Conservation (phyloP, 192 early-diverging fungal species). For the Neocallimastix lanati region DNA sequence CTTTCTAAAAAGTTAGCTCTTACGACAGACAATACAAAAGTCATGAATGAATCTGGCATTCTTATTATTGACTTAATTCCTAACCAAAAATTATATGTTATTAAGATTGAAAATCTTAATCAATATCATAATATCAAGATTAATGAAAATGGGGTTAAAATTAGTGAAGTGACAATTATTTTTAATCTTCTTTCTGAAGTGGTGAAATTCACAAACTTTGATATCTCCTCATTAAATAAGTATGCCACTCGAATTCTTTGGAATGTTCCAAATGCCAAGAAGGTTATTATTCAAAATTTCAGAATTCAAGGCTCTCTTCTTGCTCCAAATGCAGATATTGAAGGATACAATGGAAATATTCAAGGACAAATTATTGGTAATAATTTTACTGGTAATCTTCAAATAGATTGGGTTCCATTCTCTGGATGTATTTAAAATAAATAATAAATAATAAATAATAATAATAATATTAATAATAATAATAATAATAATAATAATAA, state of each 20-base stretch:
- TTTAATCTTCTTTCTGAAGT: not conserved
- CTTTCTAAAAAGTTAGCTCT: not conserved
- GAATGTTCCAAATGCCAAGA: not conserved
- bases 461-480: too few species aligned
- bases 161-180: not conserved
- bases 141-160: not conserved
- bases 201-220: not conserved
- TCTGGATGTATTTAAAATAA: too few species aligned
- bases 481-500: too few species aligned
- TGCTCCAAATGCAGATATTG: not conserved
- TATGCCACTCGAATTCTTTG: not conserved
- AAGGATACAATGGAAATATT: not conserved
- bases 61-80: not conserved
- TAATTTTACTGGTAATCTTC: not conserved
- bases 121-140: not conserved
- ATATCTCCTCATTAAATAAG: not conserved
- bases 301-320: not conserved
- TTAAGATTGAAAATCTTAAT: not conserved
- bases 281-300: not conserved
- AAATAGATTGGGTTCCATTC: not conserved
- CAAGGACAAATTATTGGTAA: not conserved
- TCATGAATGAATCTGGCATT: not conserved
- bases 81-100: not conserved
- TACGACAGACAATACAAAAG: not conserved
- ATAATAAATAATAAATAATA: too few species aligned